Evolutionary conservation across 1,139 yeast genomes (phyloP), one percentile per base, ranked within the genome.

Genomic region (Pichia terricola): DNA sequence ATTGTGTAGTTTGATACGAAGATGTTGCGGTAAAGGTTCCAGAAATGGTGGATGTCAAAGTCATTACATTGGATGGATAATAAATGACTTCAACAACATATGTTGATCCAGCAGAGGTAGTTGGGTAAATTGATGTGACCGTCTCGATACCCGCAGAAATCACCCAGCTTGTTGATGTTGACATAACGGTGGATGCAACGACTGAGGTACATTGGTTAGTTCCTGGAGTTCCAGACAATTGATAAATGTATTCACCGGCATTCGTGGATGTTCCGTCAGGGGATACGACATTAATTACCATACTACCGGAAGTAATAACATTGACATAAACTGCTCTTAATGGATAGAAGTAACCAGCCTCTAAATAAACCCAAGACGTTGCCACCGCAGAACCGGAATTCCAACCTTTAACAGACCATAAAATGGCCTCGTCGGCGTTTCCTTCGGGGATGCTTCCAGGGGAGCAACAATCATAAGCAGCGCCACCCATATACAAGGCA

Each of bases 401-500:
- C 41, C 40, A 35, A 8, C 39, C 38, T 22, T 47, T 47, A 4
- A 28, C 34, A 1, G 46, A 33, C 7, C 35, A 39, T 25, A 45
- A 28, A 5, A 37, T 31, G 6, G 44, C 41, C 5, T 43, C 26
- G 3, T 39, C 40, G 8, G 41, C 40, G 26, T 33, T 40, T 11
- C 46, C 42, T 1, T 25, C 22, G 4, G 48, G 39, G n/a, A 40
- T 6, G 3, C 41, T 37, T 33, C 50, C 49, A 3, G 49, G 44
- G 25, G 45, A 37, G 46, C 66, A 62, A 48, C 66, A 62, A 26
- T 45, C 54, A 35, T 61, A 58, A 1, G 61, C 64, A 36, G 48
- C 51, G 27, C 37, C 42, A 33, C 63, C 64, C 35, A 61, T 38
- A 30, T 49, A 49, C 3, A 60, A 45, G 45, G 51, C 46, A 2